Conservation (phyloP, 306 rosid species). For the Bauhinia variegata region DNA sequence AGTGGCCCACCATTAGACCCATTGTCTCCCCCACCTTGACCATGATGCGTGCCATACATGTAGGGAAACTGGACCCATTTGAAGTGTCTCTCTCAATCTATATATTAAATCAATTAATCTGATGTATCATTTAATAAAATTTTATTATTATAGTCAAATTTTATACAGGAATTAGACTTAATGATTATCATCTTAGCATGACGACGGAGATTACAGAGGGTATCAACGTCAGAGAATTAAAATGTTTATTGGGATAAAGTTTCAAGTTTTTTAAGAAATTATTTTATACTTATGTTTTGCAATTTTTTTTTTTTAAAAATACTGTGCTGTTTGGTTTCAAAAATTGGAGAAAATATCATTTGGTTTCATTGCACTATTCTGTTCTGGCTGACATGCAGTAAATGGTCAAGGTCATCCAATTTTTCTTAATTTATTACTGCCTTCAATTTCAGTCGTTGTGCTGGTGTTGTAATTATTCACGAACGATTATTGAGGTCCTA, state of each 20-base stretch:
- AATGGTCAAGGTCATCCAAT: slow-evolving; percentile 1
- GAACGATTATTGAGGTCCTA: slow-evolving; percentile 24
- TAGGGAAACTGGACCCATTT: slow-evolving; percentile 21
- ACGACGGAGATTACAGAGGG: slow-evolving; percentile 28
- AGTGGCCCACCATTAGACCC: slow-evolving; percentile 22
- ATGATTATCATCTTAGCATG: slow-evolving; percentile 33
- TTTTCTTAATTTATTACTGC: slow-evolving; percentile 15
- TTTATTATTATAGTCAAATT: neutral
- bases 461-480: slow-evolving; percentile 24
- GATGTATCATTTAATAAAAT: neutral
- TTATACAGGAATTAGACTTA: neutral
- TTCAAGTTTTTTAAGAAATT: too few relatives aligned
- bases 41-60: slow-evolving; percentile 31
- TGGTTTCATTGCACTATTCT: neutral
- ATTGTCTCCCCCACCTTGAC: neutral
- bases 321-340: too few relatives aligned
- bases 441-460: neutral
- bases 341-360: too few relatives aligned
- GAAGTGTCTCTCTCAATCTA: neutral
- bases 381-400: slow-evolving; percentile 36
- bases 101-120: slow-evolving; percentile 8
- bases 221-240: too few relatives aligned
- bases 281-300: too few relatives aligned
- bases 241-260: too few relatives aligned
- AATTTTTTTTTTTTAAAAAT: too few relatives aligned